phyloP scores from a whole-genome alignment of 345 rosid genomes.

The Pseudoturritis turrita region DNA sequence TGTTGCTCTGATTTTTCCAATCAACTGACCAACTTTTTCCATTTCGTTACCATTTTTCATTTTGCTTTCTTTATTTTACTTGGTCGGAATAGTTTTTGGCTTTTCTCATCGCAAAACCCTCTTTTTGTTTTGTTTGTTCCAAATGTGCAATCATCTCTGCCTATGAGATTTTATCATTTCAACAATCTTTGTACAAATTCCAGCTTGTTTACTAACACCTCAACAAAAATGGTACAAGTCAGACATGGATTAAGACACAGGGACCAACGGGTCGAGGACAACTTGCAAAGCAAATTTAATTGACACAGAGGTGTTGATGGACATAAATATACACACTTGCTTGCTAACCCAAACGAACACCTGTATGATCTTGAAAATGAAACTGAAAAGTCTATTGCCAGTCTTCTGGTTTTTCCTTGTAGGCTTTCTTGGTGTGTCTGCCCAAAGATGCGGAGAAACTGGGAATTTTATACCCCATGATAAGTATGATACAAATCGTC shows the following conservation, averaged over 20 bases:
- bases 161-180: too few species aligned
- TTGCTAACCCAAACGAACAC: neutral
- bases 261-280: neutral
- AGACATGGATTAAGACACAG: neutral
- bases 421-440: neutral
- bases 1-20: too few species aligned
- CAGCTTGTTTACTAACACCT: too few species aligned
- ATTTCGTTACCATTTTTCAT: too few species aligned
- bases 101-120: too few species aligned
- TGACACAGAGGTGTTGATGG: neutral
- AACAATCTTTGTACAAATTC: too few species aligned
- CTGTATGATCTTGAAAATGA: neutral
- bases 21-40: too few species aligned
- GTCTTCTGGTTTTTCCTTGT: neutral
- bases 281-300: neutral
- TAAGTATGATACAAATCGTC: constrained; percentile 23
- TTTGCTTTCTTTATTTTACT: too few species aligned
- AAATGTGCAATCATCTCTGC: too few species aligned
- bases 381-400: neutral
- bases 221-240: too few species aligned
- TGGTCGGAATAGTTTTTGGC: too few species aligned
- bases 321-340: neutral
- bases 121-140: too few species aligned
- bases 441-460: neutral
- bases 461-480: constrained; percentile 15